Conservation (phyloP, 495 filamentous ascomycete species). For the Barbatosphaeria neglecta region DNA sequence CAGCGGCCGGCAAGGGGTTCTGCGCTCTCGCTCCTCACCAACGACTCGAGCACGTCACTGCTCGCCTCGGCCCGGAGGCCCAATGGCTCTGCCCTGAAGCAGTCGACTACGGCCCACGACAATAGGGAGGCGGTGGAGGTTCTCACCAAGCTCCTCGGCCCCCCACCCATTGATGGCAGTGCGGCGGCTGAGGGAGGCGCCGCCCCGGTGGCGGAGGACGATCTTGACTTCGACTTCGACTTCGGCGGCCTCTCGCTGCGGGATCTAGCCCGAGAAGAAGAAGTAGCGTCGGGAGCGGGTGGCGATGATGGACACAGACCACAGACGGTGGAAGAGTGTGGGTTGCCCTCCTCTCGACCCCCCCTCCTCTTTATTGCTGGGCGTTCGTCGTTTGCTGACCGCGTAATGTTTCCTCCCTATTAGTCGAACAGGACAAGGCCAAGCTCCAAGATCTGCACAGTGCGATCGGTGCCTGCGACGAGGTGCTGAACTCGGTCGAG, state of each 20-base stretch:
- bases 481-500: constrained; percentile 87
- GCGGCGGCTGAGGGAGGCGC: constrained; percentile 1
- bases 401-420: constrained; percentile 14
- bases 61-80: constrained; percentile 45
- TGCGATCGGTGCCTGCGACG: constrained; percentile 82
- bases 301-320: constrained; percentile 41
- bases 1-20: constrained; percentile 53
- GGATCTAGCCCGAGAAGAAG: constrained; percentile 50
- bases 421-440: constrained; percentile 73
- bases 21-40: constrained; percentile 53
- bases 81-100: constrained; percentile 56
- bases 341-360: constrained; percentile 5
- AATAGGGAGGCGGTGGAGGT: constrained; percentile 62
- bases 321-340: constrained; percentile 72
- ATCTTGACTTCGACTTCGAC: constrained; percentile 49
- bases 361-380: constrained; percentile 11
- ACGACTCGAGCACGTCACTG: constrained; percentile 64
- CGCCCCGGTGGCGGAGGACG: constrained; percentile 27
- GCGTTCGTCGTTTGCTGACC: constrained; percentile 11
- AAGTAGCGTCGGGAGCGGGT: constrained; percentile 22
- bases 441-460: constrained; percentile 87
- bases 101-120: constrained; percentile 40
- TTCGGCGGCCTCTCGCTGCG: constrained; percentile 66
- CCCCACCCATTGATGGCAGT: constrained; percentile 12
- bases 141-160: constrained; percentile 58